Evolutionary conservation across 2,329 filamentous ascomycete genomes (phyloP).

Genomic region (Botryotinia convoluta): DNA sequence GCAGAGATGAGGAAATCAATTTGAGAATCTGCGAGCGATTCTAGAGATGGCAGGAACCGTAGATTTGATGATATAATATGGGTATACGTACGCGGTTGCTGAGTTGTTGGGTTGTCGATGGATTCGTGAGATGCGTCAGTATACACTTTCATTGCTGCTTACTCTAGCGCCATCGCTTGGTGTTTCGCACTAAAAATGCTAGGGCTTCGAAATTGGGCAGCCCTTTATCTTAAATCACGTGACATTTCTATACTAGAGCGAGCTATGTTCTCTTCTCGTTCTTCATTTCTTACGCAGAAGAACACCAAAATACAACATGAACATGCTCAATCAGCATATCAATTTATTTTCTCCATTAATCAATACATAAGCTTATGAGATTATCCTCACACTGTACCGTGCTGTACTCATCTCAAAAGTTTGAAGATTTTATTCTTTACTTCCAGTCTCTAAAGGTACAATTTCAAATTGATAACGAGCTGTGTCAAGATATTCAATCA

Average conservation of each 20-base stretch:
- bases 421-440: neutral
- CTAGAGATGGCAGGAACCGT: neutral
- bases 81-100: conserved; percentile 21
- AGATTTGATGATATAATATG: conserved; percentile 8
- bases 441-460: neutral
- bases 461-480: neutral
- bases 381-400: neutral
- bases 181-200: neutral
- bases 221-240: neutral
- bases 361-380: neutral
- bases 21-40: conserved; percentile 9
- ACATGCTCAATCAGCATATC: neutral
- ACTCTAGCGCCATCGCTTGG: conserved; percentile 12
- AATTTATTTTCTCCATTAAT: neutral
- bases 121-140: neutral
- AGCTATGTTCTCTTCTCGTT: neutral
- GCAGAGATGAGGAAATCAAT: neutral
- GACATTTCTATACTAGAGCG: neutral
- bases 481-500: neutral
- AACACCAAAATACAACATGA: neutral
- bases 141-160: neutral
- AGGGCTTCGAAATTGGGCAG: conserved; percentile 14
- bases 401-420: neutral
- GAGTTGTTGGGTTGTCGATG: conserved; percentile 18
- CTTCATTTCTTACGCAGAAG: neutral